phyloP scores from a whole-genome alignment of 179 eudicot genomes.

The Silene noctiflora region DNA sequence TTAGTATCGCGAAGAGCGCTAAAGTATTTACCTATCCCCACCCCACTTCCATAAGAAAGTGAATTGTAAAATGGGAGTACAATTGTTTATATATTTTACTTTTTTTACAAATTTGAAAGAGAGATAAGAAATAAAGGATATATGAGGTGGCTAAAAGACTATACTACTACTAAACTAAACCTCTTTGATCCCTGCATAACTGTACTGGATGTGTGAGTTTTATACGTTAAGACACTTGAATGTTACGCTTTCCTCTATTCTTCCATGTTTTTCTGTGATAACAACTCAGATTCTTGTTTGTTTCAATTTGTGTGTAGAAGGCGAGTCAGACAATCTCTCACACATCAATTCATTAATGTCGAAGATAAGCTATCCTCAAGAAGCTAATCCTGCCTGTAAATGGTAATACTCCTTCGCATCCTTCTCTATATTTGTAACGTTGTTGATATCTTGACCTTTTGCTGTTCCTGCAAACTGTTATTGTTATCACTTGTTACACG shows the following conservation, averaged over 20 bases:
- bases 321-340: constrained; percentile 35
- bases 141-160: not conserved
- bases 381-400: constrained; percentile 84
- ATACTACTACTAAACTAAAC: not conserved
- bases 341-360: constrained; percentile 39
- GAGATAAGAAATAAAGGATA: not conserved
- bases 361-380: constrained; percentile 60
- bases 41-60: not conserved
- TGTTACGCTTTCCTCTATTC: not conserved
- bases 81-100: too few species aligned
- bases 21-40: not conserved
- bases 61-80: not conserved
- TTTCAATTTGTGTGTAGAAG: constrained; percentile 18
- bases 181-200: not conserved
- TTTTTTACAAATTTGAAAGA: not conserved
- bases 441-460: not conserved
- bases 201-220: not conserved
- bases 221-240: not conserved
- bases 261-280: not conserved
- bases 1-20: not conserved
- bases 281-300: not conserved
- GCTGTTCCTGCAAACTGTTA: not conserved
- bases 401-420: constrained; percentile 46
- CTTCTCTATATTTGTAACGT: not conserved
- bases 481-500: not conserved